Base-by-base conservation (phyloP, 2,329 filamentous ascomycete species). In the Colletotrichum sp. region DNA sequence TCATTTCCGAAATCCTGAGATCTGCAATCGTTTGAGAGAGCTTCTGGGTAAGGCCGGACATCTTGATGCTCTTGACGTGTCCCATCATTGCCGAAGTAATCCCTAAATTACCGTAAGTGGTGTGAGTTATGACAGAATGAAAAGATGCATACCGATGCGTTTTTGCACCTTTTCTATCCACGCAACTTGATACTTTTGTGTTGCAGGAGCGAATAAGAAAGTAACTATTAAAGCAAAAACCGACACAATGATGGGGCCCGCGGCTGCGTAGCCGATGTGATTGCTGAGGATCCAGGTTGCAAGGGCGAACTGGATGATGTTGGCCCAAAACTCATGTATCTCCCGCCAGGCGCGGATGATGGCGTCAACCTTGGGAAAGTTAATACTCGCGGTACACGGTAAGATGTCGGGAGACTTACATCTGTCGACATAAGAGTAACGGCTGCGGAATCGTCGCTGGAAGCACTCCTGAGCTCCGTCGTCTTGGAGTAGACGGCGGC, bases 21-120 rank as follows among this genome's bases (percentile, higher is more conserved):
- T 76, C 71, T 2, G 78, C 68, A 21, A 82, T 76, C 8, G 77
- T 74, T 4, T 67, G 26, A 30, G 79, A 80, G 83, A 79, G 87
- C 13, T 84, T 84, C n/a, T 86, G 81, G 36, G 85, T 86, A 13
- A 91, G 78, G 0, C 89, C 89, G 2, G 87, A 83, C 78, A 90
- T 87, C 78, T 90, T 90, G 72, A 90, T 84, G 16, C 86, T 86
- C 77, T 89, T 90, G 82, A 91, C 89, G 21, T 86, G 86, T 8
- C 85, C 85, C 1, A 90, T 82, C 79, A 89, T 87, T 6, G 84
- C 84, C 5, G 87, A 83, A 2, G 89, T 90, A 39, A 86, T 12
- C 81, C 82, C 8, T 80, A 78, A 24, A 84, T 5, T 6, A n/a
- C n/a, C 13, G 21, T 71, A 16, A 74, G 71, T 26, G 21, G 6